phyloP scores from a whole-genome alignment of 1,139 yeast species.

The Diutina rugosa region DNA sequence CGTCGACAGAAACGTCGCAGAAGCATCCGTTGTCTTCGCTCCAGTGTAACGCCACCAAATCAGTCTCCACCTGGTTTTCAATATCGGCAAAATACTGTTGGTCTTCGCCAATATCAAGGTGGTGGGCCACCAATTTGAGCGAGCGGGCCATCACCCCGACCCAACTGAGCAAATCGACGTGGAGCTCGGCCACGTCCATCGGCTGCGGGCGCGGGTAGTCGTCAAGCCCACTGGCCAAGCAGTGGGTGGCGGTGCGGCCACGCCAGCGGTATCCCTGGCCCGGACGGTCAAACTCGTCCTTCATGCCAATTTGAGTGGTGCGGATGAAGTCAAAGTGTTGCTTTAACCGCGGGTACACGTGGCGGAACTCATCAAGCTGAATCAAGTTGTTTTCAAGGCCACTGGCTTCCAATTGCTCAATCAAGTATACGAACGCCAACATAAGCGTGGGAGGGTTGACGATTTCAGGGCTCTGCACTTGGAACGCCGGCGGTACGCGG shows the following conservation, averaged over 20 bases:
- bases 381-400: slow-evolving; percentile 39
- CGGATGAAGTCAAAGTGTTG: slow-evolving; percentile 82
- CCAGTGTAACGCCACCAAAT: slow-evolving; percentile 76
- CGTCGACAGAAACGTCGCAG: slow-evolving; percentile 77
- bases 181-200: slow-evolving; percentile 80
- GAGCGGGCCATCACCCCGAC: slow-evolving; percentile 84
- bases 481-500: slow-evolving; percentile 79
- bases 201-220: slow-evolving; percentile 84
- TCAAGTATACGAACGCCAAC: slow-evolving; percentile 60
- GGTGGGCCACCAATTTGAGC: slow-evolving; percentile 59
- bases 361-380: slow-evolving; percentile 44
- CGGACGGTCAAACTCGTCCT: slow-evolving; percentile 41
- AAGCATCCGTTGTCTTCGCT: slow-evolving; percentile 49
- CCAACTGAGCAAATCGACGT: slow-evolving; percentile 88
- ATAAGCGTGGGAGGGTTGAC: slow-evolving; percentile 95
- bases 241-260: slow-evolving; percentile 76
- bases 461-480: slow-evolving; percentile 75
- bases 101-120: slow-evolving; percentile 51
- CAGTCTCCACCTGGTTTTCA: slow-evolving; percentile 43
- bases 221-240: slow-evolving; percentile 88
- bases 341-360: slow-evolving; percentile 65
- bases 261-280: slow-evolving; percentile 84
- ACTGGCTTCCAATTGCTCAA: slow-evolving; percentile 30
- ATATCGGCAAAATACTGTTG: slow-evolving; percentile 34
- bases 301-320: slow-evolving; percentile 56